phyloP scores from a whole-genome alignment of 805 yeast genomes.

The Saturnispora bothae region DNA sequence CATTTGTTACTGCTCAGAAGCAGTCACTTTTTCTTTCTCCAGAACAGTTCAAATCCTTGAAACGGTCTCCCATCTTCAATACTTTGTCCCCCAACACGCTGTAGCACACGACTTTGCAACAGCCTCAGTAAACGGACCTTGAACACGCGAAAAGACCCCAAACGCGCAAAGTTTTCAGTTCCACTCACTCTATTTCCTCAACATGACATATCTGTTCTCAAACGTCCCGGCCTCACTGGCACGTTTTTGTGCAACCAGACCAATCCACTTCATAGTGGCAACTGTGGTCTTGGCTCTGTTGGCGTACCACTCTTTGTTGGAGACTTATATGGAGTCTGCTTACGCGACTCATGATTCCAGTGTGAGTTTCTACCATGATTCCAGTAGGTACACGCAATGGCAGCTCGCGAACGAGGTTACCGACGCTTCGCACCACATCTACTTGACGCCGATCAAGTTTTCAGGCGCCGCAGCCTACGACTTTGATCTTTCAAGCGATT shows the following conservation, averaged over 20 bases:
- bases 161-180: background rate
- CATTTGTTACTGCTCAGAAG: too few relatives aligned
- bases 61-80: too few relatives aligned
- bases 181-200: background rate
- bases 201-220: constrained; percentile 15
- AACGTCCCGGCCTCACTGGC: constrained; percentile 24
- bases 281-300: constrained; percentile 68
- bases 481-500: constrained; percentile 32
- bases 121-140: too few relatives aligned
- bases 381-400: constrained; percentile 36
- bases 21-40: too few relatives aligned
- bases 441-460: constrained; percentile 49
- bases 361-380: constrained; percentile 29
- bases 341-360: constrained; percentile 6
- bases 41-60: too few relatives aligned
- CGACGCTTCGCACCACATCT: constrained; percentile 35
- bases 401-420: constrained; percentile 32
- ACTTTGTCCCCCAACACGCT: too few relatives aligned
- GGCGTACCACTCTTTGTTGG: constrained; percentile 67
- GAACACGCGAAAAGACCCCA: too few relatives aligned
- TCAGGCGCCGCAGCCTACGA: constrained; percentile 19
- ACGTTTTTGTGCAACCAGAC: constrained; percentile 59
- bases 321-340: constrained; percentile 35
- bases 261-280: constrained; percentile 73
- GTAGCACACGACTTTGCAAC: too few relatives aligned